Percentiles rank a stretch among this genome's conserved stretches.
Evolutionary conservation across 768 basidiomycete species (phyloP).

Genomic region (Hypholoma fasciculare): DNA sequence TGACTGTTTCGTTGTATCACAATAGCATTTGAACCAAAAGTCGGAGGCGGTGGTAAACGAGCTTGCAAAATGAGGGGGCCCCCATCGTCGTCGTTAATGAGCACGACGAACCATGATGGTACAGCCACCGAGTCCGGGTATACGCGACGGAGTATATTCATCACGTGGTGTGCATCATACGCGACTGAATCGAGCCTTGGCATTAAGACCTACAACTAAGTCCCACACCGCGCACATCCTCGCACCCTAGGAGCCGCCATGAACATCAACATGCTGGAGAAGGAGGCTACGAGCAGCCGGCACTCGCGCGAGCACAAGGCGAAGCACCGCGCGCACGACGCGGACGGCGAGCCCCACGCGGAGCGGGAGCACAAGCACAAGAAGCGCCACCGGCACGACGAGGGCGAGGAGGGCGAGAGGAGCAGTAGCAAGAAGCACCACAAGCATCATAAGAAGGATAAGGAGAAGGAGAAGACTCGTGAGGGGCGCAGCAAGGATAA

Average conservation of each 20-base stretch:
- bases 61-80: too few relatives aligned
- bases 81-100: too few relatives aligned
- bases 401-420: slow-evolving; percentile 4
- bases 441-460: slow-evolving; percentile 44
- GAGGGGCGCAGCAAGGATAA: slow-evolving; percentile 27
- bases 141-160: too few relatives aligned
- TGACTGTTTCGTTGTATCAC: too few relatives aligned
- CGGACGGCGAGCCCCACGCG: neutral
- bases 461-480: slow-evolving; percentile 35
- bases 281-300: slow-evolving; percentile 4
- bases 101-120: too few relatives aligned
- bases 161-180: too few relatives aligned
- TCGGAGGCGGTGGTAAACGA: too few relatives aligned
- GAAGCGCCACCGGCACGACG: slow-evolving; percentile 28
- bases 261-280: slow-evolving; percentile 8
- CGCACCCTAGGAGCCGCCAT: neutral
- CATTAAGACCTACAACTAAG: too few relatives aligned
- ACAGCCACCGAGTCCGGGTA: too few relatives aligned
- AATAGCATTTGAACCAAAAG: too few relatives aligned
- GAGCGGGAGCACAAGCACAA: slow-evolving; percentile 43
- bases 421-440: slow-evolving; percentile 20
- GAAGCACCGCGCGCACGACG: slow-evolving; percentile 1
- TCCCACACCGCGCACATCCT: neutral
- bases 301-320: slow-evolving; percentile 6
- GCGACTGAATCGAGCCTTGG: too few relatives aligned